A percentile compares a stretch with the other conserved stretches of the same genome.
Evolutionary conservation across 2,329 filamentous ascomycete species (phyloP).

Genomic region (Aspergillus aculeatus): DNA sequence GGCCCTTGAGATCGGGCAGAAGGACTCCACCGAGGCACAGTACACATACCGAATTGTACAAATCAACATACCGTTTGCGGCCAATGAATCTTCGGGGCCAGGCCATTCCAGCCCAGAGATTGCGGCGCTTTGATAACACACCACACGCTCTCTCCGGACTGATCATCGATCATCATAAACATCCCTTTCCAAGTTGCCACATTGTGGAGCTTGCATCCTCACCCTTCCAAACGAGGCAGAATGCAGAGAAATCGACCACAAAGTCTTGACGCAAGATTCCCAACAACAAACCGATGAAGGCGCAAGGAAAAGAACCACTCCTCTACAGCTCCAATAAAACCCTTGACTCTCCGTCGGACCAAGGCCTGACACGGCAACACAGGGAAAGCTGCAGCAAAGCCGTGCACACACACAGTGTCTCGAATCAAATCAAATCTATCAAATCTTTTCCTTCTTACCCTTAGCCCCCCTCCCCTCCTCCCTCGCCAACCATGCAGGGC

Average conservation of each 20-base stretch:
- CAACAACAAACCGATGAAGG: neutral
- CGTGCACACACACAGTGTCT: neutral
- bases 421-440: constrained; percentile 2
- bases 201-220: too few species aligned
- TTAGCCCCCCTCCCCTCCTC: neutral
- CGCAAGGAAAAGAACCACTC: constrained; percentile 17
- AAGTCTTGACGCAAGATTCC: constrained; percentile 1
- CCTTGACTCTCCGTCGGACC: constrained; percentile 17
- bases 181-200: neutral
- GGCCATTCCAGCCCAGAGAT: neutral
- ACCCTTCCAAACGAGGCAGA: neutral
- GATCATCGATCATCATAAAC: neutral
- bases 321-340: constrained; percentile 20
- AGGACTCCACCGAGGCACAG: neutral
- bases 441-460: neutral
- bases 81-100: constrained; percentile 8
- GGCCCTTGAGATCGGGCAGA: constrained; percentile 13
- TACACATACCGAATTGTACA: neutral
- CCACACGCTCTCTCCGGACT: neutral
- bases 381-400: constrained; percentile 9
- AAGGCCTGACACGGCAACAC: constrained; percentile 4
- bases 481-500: constrained; percentile 7
- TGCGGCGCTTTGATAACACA: constrained; percentile 3
- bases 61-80: constrained; percentile 11
- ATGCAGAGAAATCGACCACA: too few species aligned